A percentile compares a stretch with the other conserved stretches of the same genome.
Conservation (phyloP, 495 filamentous ascomycete species). For the Penicillium parvum region DNA sequence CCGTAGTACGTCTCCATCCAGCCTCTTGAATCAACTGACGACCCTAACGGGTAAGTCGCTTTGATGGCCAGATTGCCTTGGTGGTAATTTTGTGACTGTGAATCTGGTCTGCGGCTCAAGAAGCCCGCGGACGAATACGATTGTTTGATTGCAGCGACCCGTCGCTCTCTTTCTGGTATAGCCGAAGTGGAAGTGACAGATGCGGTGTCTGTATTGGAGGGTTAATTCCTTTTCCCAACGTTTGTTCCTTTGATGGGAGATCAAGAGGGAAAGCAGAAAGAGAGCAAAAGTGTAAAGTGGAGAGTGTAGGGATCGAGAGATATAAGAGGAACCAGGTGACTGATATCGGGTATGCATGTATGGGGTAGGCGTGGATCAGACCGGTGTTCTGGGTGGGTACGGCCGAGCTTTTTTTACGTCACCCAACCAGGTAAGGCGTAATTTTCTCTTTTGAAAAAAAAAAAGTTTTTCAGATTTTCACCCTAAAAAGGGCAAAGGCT, state of each 20-base stretch:
- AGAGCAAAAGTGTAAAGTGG: constrained; percentile 11
- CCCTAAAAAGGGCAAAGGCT: constrained; percentile 12
- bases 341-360: constrained; percentile 27
- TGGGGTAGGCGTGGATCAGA: constrained; percentile 22
- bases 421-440: constrained; percentile 23
- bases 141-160: not conserved
- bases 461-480: constrained; percentile 4
- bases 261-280: constrained; percentile 7
- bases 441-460: constrained; percentile 9
- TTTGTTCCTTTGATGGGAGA: no score
- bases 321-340: constrained; percentile 26
- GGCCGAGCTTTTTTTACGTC: constrained; percentile 31
- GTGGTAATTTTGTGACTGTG: no score
- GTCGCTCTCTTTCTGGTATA: not conserved
- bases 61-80: constrained; percentile 24
- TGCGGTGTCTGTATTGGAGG: not conserved
- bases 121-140: no score
- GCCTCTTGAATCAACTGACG: constrained; percentile 25
- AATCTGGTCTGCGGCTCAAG: no score
- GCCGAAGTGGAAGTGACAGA: not conserved
- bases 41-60: constrained; percentile 23
- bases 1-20: constrained; percentile 96
- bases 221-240: not conserved
- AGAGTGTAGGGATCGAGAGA: constrained; percentile 15
- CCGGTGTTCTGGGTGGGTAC: constrained; percentile 15